Evolutionary conservation across 495 filamentous ascomycete species (phyloP).

Genomic region (Tuber melanosporum): DNA sequence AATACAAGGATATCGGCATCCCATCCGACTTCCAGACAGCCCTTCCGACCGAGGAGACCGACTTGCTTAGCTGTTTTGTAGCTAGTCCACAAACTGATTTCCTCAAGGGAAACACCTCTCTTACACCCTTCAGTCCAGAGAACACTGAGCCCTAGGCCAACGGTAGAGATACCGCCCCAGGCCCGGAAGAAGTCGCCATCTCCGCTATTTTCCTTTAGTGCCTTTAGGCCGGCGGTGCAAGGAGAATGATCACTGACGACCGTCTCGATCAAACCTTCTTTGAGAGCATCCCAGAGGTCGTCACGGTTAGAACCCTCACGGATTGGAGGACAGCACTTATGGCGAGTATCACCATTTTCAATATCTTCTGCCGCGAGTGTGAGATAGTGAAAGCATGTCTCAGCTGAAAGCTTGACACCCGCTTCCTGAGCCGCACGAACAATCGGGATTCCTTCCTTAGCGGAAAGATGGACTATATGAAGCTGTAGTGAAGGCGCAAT

Average conservation of each 20-base stretch:
- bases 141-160: conserved; percentile 85
- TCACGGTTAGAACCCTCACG: conserved; percentile 78
- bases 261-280: conserved; percentile 71
- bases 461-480: conserved; percentile 93
- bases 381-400: conserved; percentile 98
- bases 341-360: conserved; percentile 80
- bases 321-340: conserved; percentile 98
- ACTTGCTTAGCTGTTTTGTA: conserved; percentile 87
- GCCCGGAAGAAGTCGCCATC: conserved; percentile 85
- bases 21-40: conserved; percentile 72
- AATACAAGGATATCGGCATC: conserved; percentile 93
- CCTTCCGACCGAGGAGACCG: conserved; percentile 74
- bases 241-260: conserved; percentile 96
- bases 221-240: conserved; percentile 89
- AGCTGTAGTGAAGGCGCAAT: conserved; percentile 76
- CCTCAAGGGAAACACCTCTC: conserved; percentile 54
- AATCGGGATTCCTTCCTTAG: conserved; percentile 86
- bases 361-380: conserved; percentile 83
- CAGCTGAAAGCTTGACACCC: conserved; percentile 86
- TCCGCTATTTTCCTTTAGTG: conserved; percentile 50
- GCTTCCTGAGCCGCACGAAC: conserved; percentile 67
- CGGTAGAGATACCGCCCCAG: conserved; percentile 93
- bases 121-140: conserved; percentile 71
- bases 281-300: conserved; percentile 76
- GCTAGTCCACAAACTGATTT: conserved; percentile 78